Evolutionary conservation across 73 alveolate species (phyloP).

Genomic region (Diophrys sp.): DNA sequence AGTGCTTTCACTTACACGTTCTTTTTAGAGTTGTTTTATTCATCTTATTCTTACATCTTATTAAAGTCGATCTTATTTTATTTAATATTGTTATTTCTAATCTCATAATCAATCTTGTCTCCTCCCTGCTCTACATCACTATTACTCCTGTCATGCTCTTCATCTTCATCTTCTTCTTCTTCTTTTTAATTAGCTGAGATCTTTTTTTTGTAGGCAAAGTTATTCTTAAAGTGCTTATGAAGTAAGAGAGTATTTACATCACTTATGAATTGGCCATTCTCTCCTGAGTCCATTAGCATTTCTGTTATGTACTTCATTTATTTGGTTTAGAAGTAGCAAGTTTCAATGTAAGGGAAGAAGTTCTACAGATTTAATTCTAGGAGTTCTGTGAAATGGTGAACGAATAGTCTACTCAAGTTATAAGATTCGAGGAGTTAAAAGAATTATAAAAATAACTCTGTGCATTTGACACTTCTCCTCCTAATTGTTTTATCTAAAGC

Average conservation of each 20-base stretch:
- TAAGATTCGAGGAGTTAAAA: background rate
- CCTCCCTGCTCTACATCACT: background rate
- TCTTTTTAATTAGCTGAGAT: no score
- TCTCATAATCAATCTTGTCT: background rate
- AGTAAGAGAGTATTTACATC: background rate
- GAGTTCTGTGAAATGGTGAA: conserved; percentile 3
- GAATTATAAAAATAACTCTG: background rate
- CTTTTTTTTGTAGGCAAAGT: background rate
- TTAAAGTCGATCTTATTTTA: background rate
- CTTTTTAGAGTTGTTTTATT: background rate
- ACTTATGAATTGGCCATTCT: background rate
- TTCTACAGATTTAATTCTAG: background rate
- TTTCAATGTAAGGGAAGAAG: conserved; percentile 1
- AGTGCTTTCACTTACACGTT: background rate
- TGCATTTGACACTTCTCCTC: no score
- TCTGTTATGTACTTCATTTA: conserved; percentile 8
- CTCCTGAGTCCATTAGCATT: background rate
- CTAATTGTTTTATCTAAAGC: background rate
- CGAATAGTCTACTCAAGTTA: background rate
- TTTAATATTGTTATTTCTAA: no score
- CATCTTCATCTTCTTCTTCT: background rate
- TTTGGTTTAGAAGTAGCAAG: conserved; percentile 25
- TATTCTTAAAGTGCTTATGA: no score
- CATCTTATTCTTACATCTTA: background rate
- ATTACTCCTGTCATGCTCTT: background rate